Percentiles rank a stretch among this genome's conserved stretches.
phyloP scores from a whole-genome alignment of 2,329 filamentous ascomycete species.

The Sporothrix variecibatus region DNA sequence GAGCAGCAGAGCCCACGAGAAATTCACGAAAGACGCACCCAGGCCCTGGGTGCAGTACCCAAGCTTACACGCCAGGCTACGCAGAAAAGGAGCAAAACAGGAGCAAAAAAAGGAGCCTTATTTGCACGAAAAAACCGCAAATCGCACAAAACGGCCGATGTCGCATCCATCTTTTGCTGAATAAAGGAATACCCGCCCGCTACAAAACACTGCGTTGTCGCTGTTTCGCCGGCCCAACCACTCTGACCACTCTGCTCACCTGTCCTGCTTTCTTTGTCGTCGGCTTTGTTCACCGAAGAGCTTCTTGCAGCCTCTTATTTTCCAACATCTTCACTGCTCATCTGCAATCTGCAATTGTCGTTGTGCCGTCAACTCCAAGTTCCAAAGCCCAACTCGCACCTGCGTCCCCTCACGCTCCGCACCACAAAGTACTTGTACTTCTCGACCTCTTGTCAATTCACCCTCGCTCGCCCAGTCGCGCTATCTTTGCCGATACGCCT shows the following conservation, averaged over 20 bases:
- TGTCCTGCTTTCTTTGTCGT: not conserved
- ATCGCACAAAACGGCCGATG: slow-evolving; percentile 16
- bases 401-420: slow-evolving; percentile 3
- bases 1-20: not conserved
- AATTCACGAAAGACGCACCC: slow-evolving; percentile 10
- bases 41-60: not conserved
- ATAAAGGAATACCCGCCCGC: slow-evolving; percentile 15
- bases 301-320: not conserved
- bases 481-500: slow-evolving; percentile 23
- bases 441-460: not conserved
- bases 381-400: not conserved
- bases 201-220: not conserved
- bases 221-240: not conserved
- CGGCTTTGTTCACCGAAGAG: not conserved
- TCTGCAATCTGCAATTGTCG: not conserved
- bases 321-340: not conserved
- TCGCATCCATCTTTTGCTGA: slow-evolving; percentile 22
- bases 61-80: slow-evolving; percentile 4
- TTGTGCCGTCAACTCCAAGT: not conserved
- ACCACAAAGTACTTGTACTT: not conserved
- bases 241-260: not conserved
- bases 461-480: slow-evolving; percentile 5
- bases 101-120: not conserved
- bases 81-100: not conserved
- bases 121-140: not conserved